These are phyloP conservation scores for Acanthamoeba triangularis DNA, from an alignment of 208 protist genomes.

Conservation along the genomic window DNA sequence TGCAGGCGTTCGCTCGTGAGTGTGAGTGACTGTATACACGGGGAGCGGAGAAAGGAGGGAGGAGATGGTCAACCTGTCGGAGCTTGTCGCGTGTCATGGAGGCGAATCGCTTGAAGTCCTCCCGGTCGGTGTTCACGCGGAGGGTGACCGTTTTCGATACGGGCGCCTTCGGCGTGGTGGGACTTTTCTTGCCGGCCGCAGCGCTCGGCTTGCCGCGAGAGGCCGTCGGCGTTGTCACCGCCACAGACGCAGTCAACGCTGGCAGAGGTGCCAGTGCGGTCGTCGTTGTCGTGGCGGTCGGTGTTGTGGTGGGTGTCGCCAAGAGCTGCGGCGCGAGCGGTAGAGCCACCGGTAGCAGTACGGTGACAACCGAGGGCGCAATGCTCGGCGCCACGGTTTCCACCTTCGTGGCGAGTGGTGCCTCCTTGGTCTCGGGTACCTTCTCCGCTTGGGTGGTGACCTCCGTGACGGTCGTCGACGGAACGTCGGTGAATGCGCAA, in stretches of 20 bases:
- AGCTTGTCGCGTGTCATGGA: constrained; percentile 46
- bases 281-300: not conserved
- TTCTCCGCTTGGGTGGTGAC: not conserved
- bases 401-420: not conserved
- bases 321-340: not conserved
- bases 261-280: not conserved
- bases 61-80: not conserved
- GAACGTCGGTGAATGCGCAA: not conserved
- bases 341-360: not conserved
- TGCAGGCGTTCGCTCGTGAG: not conserved
- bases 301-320: not conserved
- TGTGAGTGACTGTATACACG: not conserved
- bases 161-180: not conserved
- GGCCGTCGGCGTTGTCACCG: not conserved
- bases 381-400: not conserved
- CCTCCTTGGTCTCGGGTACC: not conserved
- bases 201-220: not conserved
- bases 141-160: not conserved
- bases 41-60: not conserved
- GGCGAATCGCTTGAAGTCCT: constrained; percentile 11
- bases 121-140: not conserved
- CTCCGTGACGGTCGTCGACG: not conserved
- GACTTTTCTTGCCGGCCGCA: not conserved
- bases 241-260: not conserved
- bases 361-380: not conserved